Percentiles rank a stretch among this genome's conserved stretches.
Conservation (phyloP, 1,284 basidiomycete genomes). For the Waitea zeae region DNA sequence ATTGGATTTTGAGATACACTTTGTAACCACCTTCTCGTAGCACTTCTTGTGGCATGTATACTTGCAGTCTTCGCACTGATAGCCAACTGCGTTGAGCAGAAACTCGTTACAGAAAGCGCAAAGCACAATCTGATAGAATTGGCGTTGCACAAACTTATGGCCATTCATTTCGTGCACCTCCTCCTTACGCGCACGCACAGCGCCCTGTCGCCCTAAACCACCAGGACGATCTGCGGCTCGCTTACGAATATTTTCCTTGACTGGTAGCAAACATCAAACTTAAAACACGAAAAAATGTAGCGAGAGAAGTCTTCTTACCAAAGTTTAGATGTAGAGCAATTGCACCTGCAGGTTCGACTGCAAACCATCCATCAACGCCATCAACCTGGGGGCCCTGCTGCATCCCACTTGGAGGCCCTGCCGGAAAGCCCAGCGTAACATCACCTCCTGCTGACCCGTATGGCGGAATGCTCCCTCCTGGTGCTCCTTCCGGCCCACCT, state of each 20-base stretch:
- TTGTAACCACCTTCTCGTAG: conserved; percentile 97
- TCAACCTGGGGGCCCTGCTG: conserved; percentile 27
- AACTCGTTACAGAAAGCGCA: conserved; percentile 98
- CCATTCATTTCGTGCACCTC: conserved; percentile 99
- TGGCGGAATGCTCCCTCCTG: no score
- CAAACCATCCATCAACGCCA: conserved; percentile 94
- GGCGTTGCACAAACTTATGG: conserved; percentile 92
- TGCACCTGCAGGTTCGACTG: conserved; percentile 95
- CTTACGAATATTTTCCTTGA: conserved; percentile 93
- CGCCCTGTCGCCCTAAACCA: conserved; percentile 93
- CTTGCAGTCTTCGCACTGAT: conserved; percentile 98
- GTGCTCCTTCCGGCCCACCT: conserved; percentile 18
- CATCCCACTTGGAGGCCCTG: conserved; percentile 15
- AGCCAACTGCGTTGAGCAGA: conserved; percentile 91
- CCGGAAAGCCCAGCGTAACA: conserved; percentile 23
- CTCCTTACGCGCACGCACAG: conserved; percentile 93
- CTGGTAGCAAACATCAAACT: conserved; percentile 21
- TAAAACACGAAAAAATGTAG: conserved; percentile 9
- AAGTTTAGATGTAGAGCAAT: conserved; percentile 79
- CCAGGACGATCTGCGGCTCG: conserved; percentile 79
- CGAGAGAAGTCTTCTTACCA: conserved; percentile 30
- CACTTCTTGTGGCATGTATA: conserved; percentile 99
- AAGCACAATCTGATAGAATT: conserved; percentile 98
- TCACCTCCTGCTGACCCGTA: not conserved
- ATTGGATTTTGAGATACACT: conserved; percentile 96